Evolutionary conservation across 768 basidiomycete species (phyloP), one percentile per base, ranked within the genome.

Genomic region (Lactarius akahatsu): DNA sequence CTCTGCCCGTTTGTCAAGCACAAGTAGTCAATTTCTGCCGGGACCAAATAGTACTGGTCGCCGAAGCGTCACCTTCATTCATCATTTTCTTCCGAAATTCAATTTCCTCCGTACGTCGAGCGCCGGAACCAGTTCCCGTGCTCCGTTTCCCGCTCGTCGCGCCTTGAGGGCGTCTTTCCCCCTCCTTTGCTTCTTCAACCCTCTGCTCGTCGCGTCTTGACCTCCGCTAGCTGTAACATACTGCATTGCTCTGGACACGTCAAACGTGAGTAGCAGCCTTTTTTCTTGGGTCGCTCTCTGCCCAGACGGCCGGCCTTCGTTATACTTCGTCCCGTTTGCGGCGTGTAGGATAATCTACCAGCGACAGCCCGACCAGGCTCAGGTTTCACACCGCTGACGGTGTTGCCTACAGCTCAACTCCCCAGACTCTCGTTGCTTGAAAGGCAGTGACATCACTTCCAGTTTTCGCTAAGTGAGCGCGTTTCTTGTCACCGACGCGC

Each of bases 1-100:
- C 57, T 59, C 41, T 26, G 41, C 40, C 41, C 57, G 43, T 59
- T 59, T 62, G 61, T 62, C 61, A 62, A 62, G 26, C 61, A 41
- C 57, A 34, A 30, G 28, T 63, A 41, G 66, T 67, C 62, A 63
- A 32, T 55, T 40, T 38, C 58, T 67, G 62, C 66, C 66, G 66
- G 66, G 50, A 67, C 66, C 58, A 67, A 67, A 67, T 67, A 67
- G 66, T 67, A 67, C 66, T 67, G 66, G 66, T 67, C 66, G 66
- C 66, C 66, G 66, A 67, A 36, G 38, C 60, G 58, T 67, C 66
- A 59, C 50, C 61, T 67, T 26, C 43, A 62, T 69, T 66, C 68
- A 59, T 67, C 65, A 67, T 62, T 59, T 62, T 57, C 15, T 63
- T 57, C 68, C 67, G 67, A 65, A 65, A 58, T 63, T 66, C 64